Conservation (phyloP, 306 rosid genomes). For the Cicer pinnatifidum region DNA sequence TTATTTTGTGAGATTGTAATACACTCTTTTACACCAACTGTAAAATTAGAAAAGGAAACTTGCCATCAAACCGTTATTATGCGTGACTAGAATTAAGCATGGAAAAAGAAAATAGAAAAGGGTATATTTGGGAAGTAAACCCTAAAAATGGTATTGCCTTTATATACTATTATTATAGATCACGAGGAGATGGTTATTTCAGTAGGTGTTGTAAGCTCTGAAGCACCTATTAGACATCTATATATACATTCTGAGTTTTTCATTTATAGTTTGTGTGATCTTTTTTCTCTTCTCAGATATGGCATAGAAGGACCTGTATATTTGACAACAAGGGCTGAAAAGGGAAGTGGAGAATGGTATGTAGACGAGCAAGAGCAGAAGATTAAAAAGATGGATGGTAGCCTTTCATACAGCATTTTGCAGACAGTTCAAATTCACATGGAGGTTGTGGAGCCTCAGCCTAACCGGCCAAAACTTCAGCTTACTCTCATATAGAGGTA, state of each 20-base stretch:
- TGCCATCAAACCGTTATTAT: too few relatives aligned
- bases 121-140: too few relatives aligned
- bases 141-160: too few relatives aligned
- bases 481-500: slow-evolving; percentile 62
- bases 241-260: slow-evolving; percentile 21
- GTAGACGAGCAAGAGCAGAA: slow-evolving; percentile 86
- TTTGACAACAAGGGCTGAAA: slow-evolving; percentile 67
- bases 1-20: too few relatives aligned
- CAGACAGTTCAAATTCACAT: slow-evolving; percentile 73
- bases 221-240: slow-evolving; percentile 25
- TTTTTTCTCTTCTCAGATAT: slow-evolving; percentile 52
- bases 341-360: slow-evolving; percentile 86
- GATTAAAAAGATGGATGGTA: slow-evolving; percentile 87
- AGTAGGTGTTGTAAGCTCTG: not conserved
- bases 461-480: slow-evolving; percentile 87
- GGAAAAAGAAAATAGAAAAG: too few relatives aligned
- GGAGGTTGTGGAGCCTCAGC: slow-evolving; percentile 99
- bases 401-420: slow-evolving; percentile 67
- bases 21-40: too few relatives aligned
- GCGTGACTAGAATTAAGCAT: too few relatives aligned
- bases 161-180: too few relatives aligned
- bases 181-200: slow-evolving; percentile 11
- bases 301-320: slow-evolving; percentile 96
- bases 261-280: slow-evolving; percentile 4
- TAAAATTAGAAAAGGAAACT: too few relatives aligned